Evolutionary conservation across 2,329 filamentous ascomycete species (phyloP).

Genomic region (Alternaria ventricosa): DNA sequence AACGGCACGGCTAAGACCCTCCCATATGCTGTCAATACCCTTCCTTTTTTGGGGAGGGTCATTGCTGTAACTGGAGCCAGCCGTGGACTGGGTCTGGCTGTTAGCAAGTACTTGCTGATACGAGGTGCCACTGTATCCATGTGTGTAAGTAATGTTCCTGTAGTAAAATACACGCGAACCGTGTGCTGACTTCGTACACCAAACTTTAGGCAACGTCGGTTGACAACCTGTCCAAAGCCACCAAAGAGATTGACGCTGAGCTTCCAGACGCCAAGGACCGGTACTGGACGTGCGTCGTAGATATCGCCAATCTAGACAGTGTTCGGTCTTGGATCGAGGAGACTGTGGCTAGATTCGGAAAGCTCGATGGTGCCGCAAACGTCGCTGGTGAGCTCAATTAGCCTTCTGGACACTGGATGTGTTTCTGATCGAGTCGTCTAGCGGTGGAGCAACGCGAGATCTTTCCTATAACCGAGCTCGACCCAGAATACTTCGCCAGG

Average conservation of each 20-base stretch:
- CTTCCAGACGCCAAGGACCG: constrained; percentile 3
- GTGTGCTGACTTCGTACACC: not conserved
- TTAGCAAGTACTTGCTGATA: constrained; percentile 3
- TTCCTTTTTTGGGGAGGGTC: not conserved
- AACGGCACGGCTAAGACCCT: not conserved
- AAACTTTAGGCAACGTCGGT: not conserved
- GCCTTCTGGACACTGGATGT: no score
- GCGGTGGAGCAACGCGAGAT: constrained; percentile 7
- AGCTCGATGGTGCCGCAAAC: constrained; percentile 51
- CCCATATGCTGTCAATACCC: constrained; percentile 3
- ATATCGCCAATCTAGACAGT: not conserved
- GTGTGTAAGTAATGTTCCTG: not conserved
- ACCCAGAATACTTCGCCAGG: constrained; percentile 23
- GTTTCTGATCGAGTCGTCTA: not conserved
- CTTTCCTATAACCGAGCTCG: constrained; percentile 15
- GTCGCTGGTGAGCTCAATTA: constrained; percentile 44
- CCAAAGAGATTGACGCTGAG: constrained; percentile 2
- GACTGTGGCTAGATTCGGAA: constrained; percentile 44
- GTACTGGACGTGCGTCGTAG: constrained; percentile 1
- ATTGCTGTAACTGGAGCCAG: constrained; percentile 6
- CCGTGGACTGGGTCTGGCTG: not conserved
- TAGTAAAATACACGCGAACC: no score
- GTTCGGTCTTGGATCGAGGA: constrained; percentile 41
- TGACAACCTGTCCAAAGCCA: not conserved
- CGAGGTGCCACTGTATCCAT: not conserved